Evolutionary conservation across 208 protist genomes (phyloP), one percentile per base, ranked within the genome.

Genomic region (Acanthamoeba lenticulata): DNA sequence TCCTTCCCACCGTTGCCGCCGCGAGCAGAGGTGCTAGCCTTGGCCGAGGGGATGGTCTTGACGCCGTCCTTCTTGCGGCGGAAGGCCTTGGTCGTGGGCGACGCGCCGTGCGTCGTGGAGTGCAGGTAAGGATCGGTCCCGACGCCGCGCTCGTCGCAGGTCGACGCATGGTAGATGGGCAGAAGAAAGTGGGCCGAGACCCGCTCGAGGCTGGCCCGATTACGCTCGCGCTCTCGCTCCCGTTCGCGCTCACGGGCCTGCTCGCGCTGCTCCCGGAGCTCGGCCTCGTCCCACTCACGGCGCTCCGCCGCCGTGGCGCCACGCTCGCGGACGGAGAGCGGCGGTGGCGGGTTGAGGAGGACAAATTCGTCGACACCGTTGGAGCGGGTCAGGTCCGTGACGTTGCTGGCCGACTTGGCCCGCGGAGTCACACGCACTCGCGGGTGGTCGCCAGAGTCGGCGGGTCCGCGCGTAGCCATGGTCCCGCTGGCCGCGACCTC

Each of bases 41-140:
- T 55, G 11, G 49, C 24, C 49, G 49, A 6, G 49, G 49, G 15
- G 49, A 9, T 55, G 69, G 38, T 32, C 40, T 6, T 36, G 36
- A 32, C 38, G 21, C 24, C 13, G 65, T 79, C 40, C 69, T 79
- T 79, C 38, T 77, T 77, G 17, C 40, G 0, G 13, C 32, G 32
- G 40, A 42, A 13, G 1, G 40, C 19, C 69, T 79, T 79, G 69
- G 38, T 17, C 34, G 24, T 79, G 69, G 69, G 69, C 17, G 69
- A 9, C 21, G 69, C 34, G 40, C 44, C 44, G 34, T 79, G 32
- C 0, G 69, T 79, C 19, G 69, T 15, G 69, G 34, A 45, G 69
- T n/a, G n/a, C n/a, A 79, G 69, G 69, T 79, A 79, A 5, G 69
- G 69, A 32, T 79, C 69, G 60, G 60, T 21, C n/a, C 60, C 60